phyloP scores from a whole-genome alignment of 768 basidiomycete genomes.

The Dentipellis sp. region DNA sequence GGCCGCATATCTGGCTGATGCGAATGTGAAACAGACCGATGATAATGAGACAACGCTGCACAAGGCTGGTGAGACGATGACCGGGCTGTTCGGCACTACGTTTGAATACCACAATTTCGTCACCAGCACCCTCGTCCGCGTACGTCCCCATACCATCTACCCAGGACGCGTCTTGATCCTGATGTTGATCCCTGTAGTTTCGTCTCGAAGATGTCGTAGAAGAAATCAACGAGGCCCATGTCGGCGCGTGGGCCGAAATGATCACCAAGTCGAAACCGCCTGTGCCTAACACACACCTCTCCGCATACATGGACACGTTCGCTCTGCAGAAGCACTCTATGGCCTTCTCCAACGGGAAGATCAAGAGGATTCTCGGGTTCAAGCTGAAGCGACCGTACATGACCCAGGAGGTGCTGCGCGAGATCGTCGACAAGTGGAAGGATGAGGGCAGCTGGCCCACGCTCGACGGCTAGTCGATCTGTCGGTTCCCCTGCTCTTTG shows the following conservation, averaged over 20 bases:
- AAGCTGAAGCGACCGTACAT: constrained; percentile 54
- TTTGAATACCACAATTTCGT: constrained; percentile 75
- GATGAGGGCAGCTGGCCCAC: constrained; percentile 48
- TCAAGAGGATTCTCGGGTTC: constrained; percentile 68
- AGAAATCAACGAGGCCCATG: constrained; percentile 81
- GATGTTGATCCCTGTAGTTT: constrained; percentile 30
- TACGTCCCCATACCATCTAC: constrained; percentile 17
- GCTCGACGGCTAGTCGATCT: constrained; percentile 9
- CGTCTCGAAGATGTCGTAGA: constrained; percentile 63
- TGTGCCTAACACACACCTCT: constrained; percentile 60
- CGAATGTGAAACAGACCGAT: constrained; percentile 44
- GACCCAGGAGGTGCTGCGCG: constrained; percentile 48
- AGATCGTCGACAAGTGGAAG: constrained; percentile 76
- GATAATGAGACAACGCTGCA: constrained; percentile 64
- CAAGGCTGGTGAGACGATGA: constrained; percentile 55
- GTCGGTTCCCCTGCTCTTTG: not conserved
- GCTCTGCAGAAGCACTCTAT: constrained; percentile 61
- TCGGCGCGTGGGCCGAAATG: constrained; percentile 78
- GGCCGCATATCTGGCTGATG: not conserved
- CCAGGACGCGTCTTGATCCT: not conserved
- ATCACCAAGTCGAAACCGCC: constrained; percentile 61
- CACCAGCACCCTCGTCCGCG: constrained; percentile 60
- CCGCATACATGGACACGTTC: constrained; percentile 73
- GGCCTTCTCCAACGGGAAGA: constrained; percentile 61
- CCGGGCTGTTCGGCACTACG: constrained; percentile 67